Base-by-base conservation (phyloP, 2,329 filamentous ascomycete species). In the Nemania diffusa region DNA sequence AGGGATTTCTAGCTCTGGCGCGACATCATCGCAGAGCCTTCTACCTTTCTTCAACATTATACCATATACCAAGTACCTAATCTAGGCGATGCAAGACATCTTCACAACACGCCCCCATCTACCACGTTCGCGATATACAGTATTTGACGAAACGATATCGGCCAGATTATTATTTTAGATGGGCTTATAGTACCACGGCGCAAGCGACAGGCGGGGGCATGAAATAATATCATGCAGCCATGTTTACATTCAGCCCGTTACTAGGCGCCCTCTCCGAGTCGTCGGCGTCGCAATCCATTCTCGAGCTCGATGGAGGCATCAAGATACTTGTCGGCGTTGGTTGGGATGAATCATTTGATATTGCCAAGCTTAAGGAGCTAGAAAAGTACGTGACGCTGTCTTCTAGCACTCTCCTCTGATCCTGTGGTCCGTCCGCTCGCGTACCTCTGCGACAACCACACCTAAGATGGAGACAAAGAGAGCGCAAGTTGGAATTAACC, bases 241-340 rank as follows among this genome's bases (percentile, higher is more conserved):
- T 99, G 96, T 98, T 99, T 84, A 97, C 92, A 72, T 97, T 98
- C 81, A 97, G 92, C 76, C 90, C 96, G 53, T 85, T 99, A 65
- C 90, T 97, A 73, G 96, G 96, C 78, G 95, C 96, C 68, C 93
- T 97, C 76, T 94, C 93, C 58, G 88, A 92, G 72, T 96, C 93
- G 53, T 85, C 90, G 65, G 94, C 95, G 50, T 97, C 94, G 70
- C 94, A 97, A 79, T 98, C 96, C n/a, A 88, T 99, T 40, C 84
- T 99, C 55, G 95, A 98, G 83, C 91, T 99, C 63, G 96, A 99
- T 82, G 95, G 95, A 71, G 96, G 95, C 66, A 91, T 99, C 81
- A 98, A 98, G 80, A 89, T 99, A 59, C 87, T 99, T 61, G 89
- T 99, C 42, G 95, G 97, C 78, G 91, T 97, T 51, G 96, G 96